These are phyloP conservation scores for Melampsora larici-populina DNA, from an alignment of 1,284 basidiomycete genomes.

Conservation along the genomic window DNA sequence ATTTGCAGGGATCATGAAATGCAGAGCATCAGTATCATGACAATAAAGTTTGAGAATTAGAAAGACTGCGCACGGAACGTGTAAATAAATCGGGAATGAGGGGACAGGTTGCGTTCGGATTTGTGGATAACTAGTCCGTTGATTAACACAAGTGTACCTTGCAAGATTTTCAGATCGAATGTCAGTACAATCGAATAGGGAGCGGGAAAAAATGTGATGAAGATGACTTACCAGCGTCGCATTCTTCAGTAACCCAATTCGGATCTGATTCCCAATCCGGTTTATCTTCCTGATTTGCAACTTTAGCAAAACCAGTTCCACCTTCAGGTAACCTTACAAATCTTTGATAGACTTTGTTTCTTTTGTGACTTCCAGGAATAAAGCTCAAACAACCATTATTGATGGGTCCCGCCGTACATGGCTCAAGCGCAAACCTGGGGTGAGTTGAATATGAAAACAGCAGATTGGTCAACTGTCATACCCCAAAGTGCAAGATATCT, in stretches of 20 bases:
- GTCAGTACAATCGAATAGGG: not conserved
- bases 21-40: not conserved
- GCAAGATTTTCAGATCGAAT: not conserved
- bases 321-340: conserved; percentile 8
- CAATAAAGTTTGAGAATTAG: not conserved
- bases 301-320: not conserved
- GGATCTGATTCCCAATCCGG: not conserved
- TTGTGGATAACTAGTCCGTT: conserved; percentile 77
- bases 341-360: not conserved
- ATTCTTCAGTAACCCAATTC: not conserved
- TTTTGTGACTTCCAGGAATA: conserved; percentile 47
- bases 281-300: not conserved
- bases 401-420: not conserved
- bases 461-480: not conserved
- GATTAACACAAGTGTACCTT: conserved; percentile 7
- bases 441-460: not conserved
- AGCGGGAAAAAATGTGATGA: not conserved
- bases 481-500: conserved; percentile 69
- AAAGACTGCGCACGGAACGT: conserved; percentile 55
- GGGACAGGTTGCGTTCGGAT: conserved; percentile 70
- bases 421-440: not conserved
- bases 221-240: not conserved
- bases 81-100: conserved; percentile 76
- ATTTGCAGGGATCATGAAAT: not conserved
- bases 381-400: conserved; percentile 50